Evolutionary conservation across 75 land plant species (phyloP), one percentile per base, ranked within the genome.

Genomic region (Selaginella moellendorffii): DNA sequence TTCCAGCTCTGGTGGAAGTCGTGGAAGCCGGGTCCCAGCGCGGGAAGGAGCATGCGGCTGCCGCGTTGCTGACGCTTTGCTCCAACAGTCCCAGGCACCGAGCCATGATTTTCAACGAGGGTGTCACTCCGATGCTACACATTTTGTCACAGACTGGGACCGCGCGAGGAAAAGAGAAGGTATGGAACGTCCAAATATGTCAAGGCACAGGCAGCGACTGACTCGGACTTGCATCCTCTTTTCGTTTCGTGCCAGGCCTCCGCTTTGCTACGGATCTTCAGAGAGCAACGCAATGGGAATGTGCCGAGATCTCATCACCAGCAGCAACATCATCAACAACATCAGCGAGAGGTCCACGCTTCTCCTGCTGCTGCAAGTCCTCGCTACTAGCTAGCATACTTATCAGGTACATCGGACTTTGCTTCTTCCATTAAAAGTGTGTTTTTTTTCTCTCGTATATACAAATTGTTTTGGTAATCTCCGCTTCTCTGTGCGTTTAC

Each of bases 161-260:
- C 24, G 59, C 59, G 8, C 59, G 59, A 21, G 59, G 23, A 8
- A 56, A 56, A 56, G 59, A 56, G n/a, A 56, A 56, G 59, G 59
- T 19, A n/a, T n/a, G n/a, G n/a, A n/a, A n/a, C n/a, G n/a, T n/a
- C n/a, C n/a, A n/a, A n/a, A n/a, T n/a, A n/a, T n/a, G n/a, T n/a
- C n/a, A n/a, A n/a, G n/a, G n/a, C n/a, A n/a, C n/a, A n/a, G n/a
- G n/a, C n/a, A n/a, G n/a, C n/a, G n/a, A n/a, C n/a, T n/a, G n/a
- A n/a, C n/a, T n/a, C n/a, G n/a, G n/a, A n/a, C n/a, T n/a, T n/a
- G n/a, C n/a, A n/a, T n/a, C n/a, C n/a, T n/a, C n/a, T n/a, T n/a
- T n/a, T n/a, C n/a, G n/a, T n/a, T n/a, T n/a, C n/a, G 46, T 36
- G 5, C 10, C 46, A 36, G 46, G 46, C 46, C 46, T 36, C 46